These are phyloP conservation scores for Decorospora gaudefroyi DNA, from an alignment of 2,329 filamentous ascomycete species.

Conservation along the genomic window DNA sequence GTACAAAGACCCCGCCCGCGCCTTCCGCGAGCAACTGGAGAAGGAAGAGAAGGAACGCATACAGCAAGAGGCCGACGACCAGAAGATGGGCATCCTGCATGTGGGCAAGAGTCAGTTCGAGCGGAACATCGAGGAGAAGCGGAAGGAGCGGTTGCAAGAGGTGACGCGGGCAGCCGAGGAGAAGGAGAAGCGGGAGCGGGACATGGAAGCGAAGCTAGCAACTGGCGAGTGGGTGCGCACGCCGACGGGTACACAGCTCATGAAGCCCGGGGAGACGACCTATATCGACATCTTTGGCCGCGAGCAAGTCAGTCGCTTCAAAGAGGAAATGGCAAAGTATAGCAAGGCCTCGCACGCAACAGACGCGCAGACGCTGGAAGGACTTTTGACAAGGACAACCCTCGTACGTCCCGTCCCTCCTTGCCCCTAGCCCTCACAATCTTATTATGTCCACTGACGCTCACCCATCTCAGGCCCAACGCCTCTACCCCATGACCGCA, in stretches of 20 bases:
- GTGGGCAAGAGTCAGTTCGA: constrained; percentile 44
- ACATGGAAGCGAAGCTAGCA: constrained; percentile 40
- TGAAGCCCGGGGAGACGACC: constrained; percentile 43
- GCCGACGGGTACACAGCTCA: constrained; percentile 41
- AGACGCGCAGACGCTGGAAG: constrained; percentile 31
- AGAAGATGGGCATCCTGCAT: constrained; percentile 43
- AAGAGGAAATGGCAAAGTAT: constrained; percentile 37
- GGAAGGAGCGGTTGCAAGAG: constrained; percentile 35
- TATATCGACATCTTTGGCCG: constrained; percentile 43
- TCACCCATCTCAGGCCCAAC: constrained; percentile 32
- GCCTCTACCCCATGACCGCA: constrained; percentile 44
- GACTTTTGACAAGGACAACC: constrained; percentile 41
- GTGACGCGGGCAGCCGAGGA: constrained; percentile 39
- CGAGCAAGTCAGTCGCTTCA: constrained; percentile 38
- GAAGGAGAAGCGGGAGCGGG: constrained; percentile 36
- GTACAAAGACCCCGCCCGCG: constrained; percentile 45
- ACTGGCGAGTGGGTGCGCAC: constrained; percentile 43
- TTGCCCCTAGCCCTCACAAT: not conserved
- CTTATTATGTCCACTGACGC: constrained; percentile 1
- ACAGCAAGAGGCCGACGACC: constrained; percentile 27
- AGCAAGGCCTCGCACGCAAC: constrained; percentile 28
- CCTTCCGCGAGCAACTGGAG: constrained; percentile 42
- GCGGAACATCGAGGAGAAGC: constrained; percentile 42
- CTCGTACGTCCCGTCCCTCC: constrained; percentile 29
- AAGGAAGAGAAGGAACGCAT: constrained; percentile 36